Percentiles rank a stretch among this genome's conserved stretches.
phyloP scores from a whole-genome alignment of 257 asterid genomes.

The Capsicum baccatum region DNA sequence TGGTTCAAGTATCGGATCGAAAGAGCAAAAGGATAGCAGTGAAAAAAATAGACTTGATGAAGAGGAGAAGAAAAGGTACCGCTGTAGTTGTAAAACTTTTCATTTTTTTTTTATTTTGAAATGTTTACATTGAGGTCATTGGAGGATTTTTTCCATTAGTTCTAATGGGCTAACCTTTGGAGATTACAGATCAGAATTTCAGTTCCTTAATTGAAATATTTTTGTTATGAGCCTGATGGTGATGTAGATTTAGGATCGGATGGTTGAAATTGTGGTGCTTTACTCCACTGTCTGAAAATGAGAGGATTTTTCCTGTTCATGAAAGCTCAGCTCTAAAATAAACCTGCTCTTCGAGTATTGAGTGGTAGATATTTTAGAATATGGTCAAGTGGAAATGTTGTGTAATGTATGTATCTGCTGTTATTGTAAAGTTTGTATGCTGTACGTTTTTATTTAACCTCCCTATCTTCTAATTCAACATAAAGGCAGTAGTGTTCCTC shows the following conservation, averaged over 20 bases:
- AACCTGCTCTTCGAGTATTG: not conserved
- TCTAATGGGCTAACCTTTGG: not conserved
- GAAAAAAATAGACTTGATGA: constrained; percentile 72
- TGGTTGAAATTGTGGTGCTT: constrained; percentile 11
- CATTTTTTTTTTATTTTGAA: not conserved
- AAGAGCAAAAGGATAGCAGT: constrained; percentile 72
- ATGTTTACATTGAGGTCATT: not conserved
- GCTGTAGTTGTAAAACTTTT: constrained; percentile 26
- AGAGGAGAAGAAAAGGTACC: constrained; percentile 93
- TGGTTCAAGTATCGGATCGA: constrained; percentile 47
- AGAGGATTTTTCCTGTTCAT: not conserved
- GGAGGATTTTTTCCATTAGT: not conserved
- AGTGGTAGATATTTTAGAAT: not conserved
- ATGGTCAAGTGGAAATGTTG: not conserved
- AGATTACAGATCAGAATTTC: not conserved
- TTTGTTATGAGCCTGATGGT: constrained; percentile 12
- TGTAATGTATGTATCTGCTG: not conserved
- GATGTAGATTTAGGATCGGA: not conserved
- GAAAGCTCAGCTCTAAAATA: constrained; percentile 13
- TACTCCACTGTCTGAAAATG: not conserved
- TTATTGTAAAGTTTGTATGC: not conserved
- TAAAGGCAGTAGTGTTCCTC: not conserved
- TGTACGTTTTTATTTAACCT: no score
- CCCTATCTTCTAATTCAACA: not conserved
- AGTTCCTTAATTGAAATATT: not conserved